Evolutionary conservation across 106 monocot species (phyloP).

Genomic region (Alisma plantagoaquatica): DNA sequence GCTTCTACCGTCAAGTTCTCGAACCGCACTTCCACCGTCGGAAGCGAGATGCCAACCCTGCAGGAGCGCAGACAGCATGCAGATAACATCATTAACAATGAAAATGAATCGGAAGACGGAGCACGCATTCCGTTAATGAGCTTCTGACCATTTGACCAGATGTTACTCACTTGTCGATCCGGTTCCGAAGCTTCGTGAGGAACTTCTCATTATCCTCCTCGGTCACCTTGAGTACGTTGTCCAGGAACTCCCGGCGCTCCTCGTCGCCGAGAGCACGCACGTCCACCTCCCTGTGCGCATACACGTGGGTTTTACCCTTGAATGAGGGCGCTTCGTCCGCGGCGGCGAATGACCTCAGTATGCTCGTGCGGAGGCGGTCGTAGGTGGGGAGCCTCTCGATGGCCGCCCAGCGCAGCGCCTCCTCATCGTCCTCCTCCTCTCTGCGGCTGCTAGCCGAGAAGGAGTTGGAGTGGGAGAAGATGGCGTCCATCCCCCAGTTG

Average conservation of each 20-base stretch:
- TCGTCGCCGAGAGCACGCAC: constrained; percentile 27
- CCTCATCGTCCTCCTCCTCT: constrained; percentile 20
- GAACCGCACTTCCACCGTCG: constrained; percentile 60
- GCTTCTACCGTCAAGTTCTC: constrained; percentile 34
- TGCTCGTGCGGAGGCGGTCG: constrained; percentile 19
- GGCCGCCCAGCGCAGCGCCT: constrained; percentile 23
- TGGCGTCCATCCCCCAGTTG: too few species aligned
- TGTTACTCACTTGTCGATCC: constrained; percentile 43
- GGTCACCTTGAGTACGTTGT: constrained; percentile 40
- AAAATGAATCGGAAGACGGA: too few species aligned
- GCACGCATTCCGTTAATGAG: too few species aligned
- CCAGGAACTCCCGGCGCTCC: constrained; percentile 54
- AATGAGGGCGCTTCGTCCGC: constrained; percentile 17
- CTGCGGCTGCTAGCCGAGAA: neutral
- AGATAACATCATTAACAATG: too few species aligned
- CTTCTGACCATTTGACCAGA: too few species aligned
- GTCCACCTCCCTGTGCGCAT: constrained; percentile 34
- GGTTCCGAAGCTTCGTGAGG: constrained; percentile 38
- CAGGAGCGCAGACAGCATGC: too few species aligned
- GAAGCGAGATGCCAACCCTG: constrained; percentile 43
- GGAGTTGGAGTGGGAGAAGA: neutral
- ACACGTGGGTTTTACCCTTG: neutral
- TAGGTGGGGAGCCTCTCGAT: constrained; percentile 29
- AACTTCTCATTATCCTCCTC: constrained; percentile 68
- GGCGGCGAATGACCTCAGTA: constrained; percentile 7